Percentiles rank a stretch among this genome's conserved stretches.
Evolutionary conservation across 345 rosid genomes (phyloP).

Genomic region (Cochlearia excelsa): DNA sequence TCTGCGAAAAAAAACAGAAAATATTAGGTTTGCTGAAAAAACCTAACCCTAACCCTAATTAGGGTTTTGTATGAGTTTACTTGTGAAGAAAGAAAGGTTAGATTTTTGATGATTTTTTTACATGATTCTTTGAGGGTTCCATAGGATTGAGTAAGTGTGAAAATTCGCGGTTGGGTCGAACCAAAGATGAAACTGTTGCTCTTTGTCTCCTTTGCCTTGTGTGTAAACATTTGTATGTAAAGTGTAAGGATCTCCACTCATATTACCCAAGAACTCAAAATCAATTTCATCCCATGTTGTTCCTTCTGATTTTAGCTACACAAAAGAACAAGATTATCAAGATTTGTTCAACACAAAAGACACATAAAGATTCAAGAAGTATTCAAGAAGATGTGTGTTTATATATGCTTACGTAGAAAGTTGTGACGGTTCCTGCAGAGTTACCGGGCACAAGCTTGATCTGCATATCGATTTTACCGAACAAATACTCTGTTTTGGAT

Average conservation of each 20-base stretch:
- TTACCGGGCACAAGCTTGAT: constrained; percentile 58
- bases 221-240: constrained; percentile 40
- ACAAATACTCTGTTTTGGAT: constrained; percentile 50
- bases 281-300: constrained; percentile 37
- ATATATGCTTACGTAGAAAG: constrained; percentile 44
- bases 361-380: neutral
- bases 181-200: constrained; percentile 40
- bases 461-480: constrained; percentile 48
- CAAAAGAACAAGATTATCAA: constrained; percentile 2
- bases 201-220: constrained; percentile 36
- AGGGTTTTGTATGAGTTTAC: no score
- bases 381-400: neutral
- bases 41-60: no score
- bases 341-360: neutral
- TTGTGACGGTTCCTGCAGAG: constrained; percentile 60
- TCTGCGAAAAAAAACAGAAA: constrained; percentile 17
- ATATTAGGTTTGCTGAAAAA: neutral
- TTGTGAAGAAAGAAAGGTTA: no score
- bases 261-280: constrained; percentile 44
- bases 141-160: constrained; percentile 19
- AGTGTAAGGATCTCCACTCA: constrained; percentile 44
- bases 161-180: constrained; percentile 27
- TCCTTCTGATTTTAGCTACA: constrained; percentile 36
- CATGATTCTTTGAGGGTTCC: constrained; percentile 39
- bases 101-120: constrained; percentile 6